phyloP scores from a whole-genome alignment of 1,284 basidiomycete species.

The Ceratobasidium sp. region DNA sequence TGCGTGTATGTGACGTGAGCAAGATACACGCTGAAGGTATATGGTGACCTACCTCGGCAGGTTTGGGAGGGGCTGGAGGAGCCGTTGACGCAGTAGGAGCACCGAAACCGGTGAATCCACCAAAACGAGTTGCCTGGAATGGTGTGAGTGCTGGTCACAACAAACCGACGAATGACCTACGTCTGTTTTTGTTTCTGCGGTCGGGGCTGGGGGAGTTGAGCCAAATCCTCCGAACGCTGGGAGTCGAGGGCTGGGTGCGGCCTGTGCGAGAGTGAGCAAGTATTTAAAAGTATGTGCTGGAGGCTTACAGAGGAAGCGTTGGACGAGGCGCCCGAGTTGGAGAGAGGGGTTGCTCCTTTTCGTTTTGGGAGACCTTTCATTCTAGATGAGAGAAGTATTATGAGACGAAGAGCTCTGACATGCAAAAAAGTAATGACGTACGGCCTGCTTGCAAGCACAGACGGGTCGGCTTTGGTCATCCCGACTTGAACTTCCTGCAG shows the following conservation, averaged over 20 bases:
- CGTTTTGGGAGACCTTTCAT: constrained; percentile 36
- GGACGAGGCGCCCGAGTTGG: constrained; percentile 9
- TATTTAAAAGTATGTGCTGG: not conserved
- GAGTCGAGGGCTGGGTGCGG: not conserved
- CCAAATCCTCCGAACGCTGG: constrained; percentile 23
- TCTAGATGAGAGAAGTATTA: not conserved
- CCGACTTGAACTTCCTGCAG: constrained; percentile 23
- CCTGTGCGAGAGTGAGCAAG: not conserved
- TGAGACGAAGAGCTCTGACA: not conserved
- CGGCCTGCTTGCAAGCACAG: constrained; percentile 24
- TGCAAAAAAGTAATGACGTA: constrained; percentile 1
- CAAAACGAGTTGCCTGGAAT: constrained; percentile 28
- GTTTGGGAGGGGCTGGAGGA: constrained; percentile 16
- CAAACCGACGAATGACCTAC: not conserved
- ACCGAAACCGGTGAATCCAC: constrained; percentile 39
- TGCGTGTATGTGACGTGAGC: constrained; percentile 3
- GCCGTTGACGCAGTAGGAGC: constrained; percentile 2
- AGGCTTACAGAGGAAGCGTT: constrained; percentile 28
- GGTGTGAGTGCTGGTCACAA: not conserved
- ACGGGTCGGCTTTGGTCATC: constrained; percentile 26
- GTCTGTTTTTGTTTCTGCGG: constrained; percentile 29
- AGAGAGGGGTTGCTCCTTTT: constrained; percentile 29
- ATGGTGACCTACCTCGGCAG: constrained; percentile 22
- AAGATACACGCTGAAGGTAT: not conserved
- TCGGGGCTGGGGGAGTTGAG: not conserved